Base-by-base conservation (phyloP, 306 rosid genomes). In the Lupinus albus region DNA sequence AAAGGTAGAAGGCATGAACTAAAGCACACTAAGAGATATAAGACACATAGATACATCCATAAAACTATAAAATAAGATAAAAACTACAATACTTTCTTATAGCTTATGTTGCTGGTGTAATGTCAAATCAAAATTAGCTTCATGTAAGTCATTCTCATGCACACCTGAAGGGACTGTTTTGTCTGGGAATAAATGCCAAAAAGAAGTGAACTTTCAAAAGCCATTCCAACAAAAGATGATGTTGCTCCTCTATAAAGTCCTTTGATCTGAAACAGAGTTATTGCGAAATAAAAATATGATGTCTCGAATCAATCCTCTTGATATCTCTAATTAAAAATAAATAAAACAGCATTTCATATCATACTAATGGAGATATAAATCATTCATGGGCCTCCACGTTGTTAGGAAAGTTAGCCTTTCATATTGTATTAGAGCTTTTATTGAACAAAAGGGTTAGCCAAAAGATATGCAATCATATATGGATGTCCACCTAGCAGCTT, bases 201-300 rank as follows among this genome's bases (percentile, higher is more conserved):
- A 74, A 85, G 80, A 25, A 93, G 87, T 30, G 97, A 86, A 73
- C 99, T 88, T 83, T 93, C 30, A 25, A 25, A 25, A 25, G 30
- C 30, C 30, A 25, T 25, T 4, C 30, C 30, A 25, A 25, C 30
- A 62, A 93, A 93, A 77, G 97, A 93, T 57, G 99, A 79, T 28
- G 96, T 89, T 41, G 99, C 96, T 66, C 97, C 99, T 74, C 96
- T 85, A 78, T 93, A 93, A 66, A 93, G 91, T 78, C 99, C 97
- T 79, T 76, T 88, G 64, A 90, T 72, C 99, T 93, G 87, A 64
- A 84, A 88, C 72, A 58, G 49, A 2, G 30, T 62, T 20, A 45
- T 58, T 64, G 52, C 73, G 68, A 52, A 67, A 62, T 78, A 70
- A 53, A 44, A 66, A 48, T 11, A 67, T 4, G 20, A 18, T 57